phyloP scores from a whole-genome alignment of 176 grass and related monocot genomes.

The Musa beccarii region DNA sequence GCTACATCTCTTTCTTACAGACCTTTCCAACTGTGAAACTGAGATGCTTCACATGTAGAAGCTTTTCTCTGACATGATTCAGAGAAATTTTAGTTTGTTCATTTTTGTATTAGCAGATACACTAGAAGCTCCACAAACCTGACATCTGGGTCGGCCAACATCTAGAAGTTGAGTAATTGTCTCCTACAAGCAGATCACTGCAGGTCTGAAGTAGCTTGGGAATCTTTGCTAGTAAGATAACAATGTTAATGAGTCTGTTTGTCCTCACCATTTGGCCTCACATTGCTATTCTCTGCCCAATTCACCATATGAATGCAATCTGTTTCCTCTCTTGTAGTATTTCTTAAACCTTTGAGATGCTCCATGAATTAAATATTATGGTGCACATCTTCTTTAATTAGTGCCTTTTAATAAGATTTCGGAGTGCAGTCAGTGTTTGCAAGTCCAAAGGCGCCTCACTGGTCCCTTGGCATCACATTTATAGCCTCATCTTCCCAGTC shows the following conservation, averaged over 20 bases:
- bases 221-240: too few relatives aligned
- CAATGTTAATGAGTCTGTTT: too few relatives aligned
- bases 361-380: neutral
- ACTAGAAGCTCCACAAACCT: neutral
- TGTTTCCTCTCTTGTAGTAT: too few relatives aligned
- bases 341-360: neutral
- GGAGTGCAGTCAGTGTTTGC: slow-evolving; percentile 1
- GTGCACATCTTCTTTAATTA: neutral
- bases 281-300: too few relatives aligned
- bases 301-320: too few relatives aligned
- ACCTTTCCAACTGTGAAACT: neutral
- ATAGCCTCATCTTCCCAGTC: neutral
- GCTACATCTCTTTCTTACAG: neutral
- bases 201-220: too few relatives aligned
- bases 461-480: slow-evolving; percentile 3
- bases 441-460: neutral
- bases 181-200: too few relatives aligned
- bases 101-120: neutral
- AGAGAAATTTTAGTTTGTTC: neutral
- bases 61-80: neutral
- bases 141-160: too few relatives aligned
- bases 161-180: too few relatives aligned
- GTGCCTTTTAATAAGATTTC: neutral
- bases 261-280: too few relatives aligned
- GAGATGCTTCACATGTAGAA: slow-evolving; percentile 1